Conservation (phyloP, 228 moss, liverwort and hornwort genomes). For the Sphagnum fallax region DNA sequence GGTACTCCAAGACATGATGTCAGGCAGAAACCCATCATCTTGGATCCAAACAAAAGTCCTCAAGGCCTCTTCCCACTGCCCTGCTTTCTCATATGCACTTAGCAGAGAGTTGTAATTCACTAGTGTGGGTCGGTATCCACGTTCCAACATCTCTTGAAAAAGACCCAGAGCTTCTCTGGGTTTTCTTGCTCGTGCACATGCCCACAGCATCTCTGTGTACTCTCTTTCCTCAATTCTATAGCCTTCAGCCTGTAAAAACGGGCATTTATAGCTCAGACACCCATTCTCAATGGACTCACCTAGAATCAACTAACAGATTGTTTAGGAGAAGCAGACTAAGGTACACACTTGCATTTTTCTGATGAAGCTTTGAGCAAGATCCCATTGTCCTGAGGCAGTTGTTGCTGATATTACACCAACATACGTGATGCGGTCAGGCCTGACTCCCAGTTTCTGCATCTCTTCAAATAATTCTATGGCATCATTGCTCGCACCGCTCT, state of each 20-base stretch:
- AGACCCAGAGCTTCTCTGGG: conserved; percentile 52
- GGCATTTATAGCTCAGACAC: background rate
- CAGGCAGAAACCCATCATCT: conserved; percentile 33
- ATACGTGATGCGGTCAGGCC: conserved; percentile 44
- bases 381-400: conserved; percentile 50
- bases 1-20: conserved; percentile 49
- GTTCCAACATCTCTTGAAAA: conserved; percentile 39
- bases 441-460: conserved; percentile 30
- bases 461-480: conserved; percentile 40
- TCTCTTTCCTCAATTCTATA: conserved; percentile 30
- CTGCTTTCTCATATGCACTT: conserved; percentile 44
- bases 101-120: conserved; percentile 48
- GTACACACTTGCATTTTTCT: conserved; percentile 33
- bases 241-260: conserved; percentile 25
- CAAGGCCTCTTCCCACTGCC: conserved; percentile 51
- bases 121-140: conserved; percentile 26
- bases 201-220: conserved; percentile 49
- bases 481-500: conserved; percentile 11
- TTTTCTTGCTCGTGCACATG: conserved; percentile 51
- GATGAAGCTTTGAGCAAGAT: conserved; percentile 34
- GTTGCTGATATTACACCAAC: conserved; percentile 46
- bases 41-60: conserved; percentile 54
- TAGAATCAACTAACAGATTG: too few species aligned
- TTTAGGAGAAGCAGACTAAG: background rate
- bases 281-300: too few species aligned